Conservation (phyloP, 2,329 filamentous ascomycete species). For the Microsporum canis region DNA sequence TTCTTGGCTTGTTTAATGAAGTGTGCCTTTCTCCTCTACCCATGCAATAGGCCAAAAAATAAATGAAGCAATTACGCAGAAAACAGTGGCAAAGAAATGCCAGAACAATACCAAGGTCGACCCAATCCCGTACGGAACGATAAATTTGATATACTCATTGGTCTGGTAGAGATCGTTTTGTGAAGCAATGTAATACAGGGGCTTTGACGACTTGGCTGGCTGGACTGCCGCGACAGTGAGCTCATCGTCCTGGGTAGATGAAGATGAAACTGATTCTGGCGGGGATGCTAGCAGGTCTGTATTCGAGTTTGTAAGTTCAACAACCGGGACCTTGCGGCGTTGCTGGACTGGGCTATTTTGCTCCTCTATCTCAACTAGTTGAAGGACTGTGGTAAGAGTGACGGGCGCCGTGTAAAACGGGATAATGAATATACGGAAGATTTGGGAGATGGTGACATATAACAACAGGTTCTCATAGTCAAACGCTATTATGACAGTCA, state of each 20-base stretch:
- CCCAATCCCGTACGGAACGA: constrained; percentile 50
- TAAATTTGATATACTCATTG: constrained; percentile 63
- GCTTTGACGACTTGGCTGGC: constrained; percentile 10
- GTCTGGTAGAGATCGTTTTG: constrained; percentile 78
- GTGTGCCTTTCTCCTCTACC: constrained; percentile 33
- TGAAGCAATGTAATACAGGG: constrained; percentile 57
- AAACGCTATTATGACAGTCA: constrained; percentile 44
- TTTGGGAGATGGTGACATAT: constrained; percentile 62
- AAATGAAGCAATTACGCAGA: constrained; percentile 52
- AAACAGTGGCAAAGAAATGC: constrained; percentile 53
- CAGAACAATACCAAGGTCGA: constrained; percentile 46
- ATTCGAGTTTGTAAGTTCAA: constrained; percentile 1
- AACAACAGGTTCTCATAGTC: constrained; percentile 56
- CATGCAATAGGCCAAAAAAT: constrained; percentile 41
- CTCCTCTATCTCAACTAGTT: constrained; percentile 27
- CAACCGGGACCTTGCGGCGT: background rate
- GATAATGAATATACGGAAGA: constrained; percentile 65
- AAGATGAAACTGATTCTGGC: background rate
- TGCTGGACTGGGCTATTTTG: constrained; percentile 6
- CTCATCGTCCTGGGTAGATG: background rate
- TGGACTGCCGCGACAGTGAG: background rate
- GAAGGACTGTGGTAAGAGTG: constrained; percentile 55
- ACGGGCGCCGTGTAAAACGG: constrained; percentile 63
- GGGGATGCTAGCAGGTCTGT: background rate
- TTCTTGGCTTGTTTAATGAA: background rate